Percentiles rank a stretch among this genome's conserved stretches.
Evolutionary conservation across 805 yeast genomes (phyloP).

Genomic region (Zygosaccharomyces rouxii): DNA sequence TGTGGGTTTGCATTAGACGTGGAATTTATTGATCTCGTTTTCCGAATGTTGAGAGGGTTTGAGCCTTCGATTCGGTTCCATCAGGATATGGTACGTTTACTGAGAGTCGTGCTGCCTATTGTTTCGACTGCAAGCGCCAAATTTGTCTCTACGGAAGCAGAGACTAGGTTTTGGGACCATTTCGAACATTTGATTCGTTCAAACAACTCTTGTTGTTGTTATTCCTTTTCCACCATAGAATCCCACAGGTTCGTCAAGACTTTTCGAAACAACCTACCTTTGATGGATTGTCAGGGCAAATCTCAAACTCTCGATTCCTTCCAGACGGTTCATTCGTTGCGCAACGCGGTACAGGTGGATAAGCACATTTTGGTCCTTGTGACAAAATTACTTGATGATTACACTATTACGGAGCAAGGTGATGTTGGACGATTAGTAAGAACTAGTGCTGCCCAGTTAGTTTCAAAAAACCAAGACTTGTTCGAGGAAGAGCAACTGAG

Average conservation of each 20-base stretch:
- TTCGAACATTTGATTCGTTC: conserved; percentile 17
- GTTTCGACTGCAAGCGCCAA: not conserved
- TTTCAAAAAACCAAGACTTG: conserved; percentile 1
- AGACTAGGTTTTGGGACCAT: conserved; percentile 6
- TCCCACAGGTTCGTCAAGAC: conserved; percentile 6
- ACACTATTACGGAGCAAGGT: conserved; percentile 75
- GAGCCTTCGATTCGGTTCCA: conserved; percentile 9
- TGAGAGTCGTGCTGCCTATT: not conserved
- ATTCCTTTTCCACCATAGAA: conserved; percentile 18
- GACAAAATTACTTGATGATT: conserved; percentile 58
- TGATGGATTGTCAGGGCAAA: conserved; percentile 19
- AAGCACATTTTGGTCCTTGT: conserved; percentile 3
- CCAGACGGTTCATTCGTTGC: conserved; percentile 1
- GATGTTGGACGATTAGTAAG: conserved; percentile 87
- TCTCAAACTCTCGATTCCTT: conserved; percentile 16
- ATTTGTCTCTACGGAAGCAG: conserved; percentile 4
- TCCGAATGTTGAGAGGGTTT: conserved; percentile 20
- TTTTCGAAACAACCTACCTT: conserved; percentile 6
- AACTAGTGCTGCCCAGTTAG: conserved; percentile 35
- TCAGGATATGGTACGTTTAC: conserved; percentile 1
- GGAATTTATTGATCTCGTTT: conserved; percentile 16
- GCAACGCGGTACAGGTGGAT: conserved; percentile 3
- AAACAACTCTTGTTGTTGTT: conserved; percentile 19
- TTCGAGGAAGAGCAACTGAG: conserved; percentile 11
- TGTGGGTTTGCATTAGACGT: conserved; percentile 1